phyloP scores from a whole-genome alignment of 2,329 filamentous ascomycete genomes.

The Alternaria consortialis region DNA sequence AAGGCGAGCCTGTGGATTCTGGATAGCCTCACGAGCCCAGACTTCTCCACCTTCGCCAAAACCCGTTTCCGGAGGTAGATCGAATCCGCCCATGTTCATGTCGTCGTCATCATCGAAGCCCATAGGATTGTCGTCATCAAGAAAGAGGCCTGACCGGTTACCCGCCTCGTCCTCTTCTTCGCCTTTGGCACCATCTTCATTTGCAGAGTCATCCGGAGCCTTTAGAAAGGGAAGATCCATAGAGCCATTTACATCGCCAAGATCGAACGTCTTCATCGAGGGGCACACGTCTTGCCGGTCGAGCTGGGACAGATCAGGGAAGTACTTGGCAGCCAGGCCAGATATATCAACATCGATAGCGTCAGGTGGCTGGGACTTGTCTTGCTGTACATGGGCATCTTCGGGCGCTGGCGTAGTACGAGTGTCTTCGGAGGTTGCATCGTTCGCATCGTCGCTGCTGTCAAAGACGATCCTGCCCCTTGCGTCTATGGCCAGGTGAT shows the following conservation, averaged over 20 bases:
- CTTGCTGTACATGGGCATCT: constrained; percentile 42
- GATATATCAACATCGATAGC: constrained; percentile 81
- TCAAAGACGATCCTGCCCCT: constrained; percentile 96
- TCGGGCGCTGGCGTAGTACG: constrained; percentile 57
- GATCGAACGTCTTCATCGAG: constrained; percentile 90
- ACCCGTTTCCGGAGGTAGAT: constrained; percentile 72
- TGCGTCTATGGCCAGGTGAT: constrained; percentile 94
- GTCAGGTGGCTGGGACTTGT: constrained; percentile 55
- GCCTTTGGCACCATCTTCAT: constrained; percentile 65
- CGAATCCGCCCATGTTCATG: constrained; percentile 68
- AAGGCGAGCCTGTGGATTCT: constrained; percentile 85
- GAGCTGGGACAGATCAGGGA: constrained; percentile 78
- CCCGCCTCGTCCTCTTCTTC: constrained; percentile 58
- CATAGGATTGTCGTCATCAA: constrained; percentile 84
- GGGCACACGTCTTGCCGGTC: constrained; percentile 93
- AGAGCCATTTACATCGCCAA: constrained; percentile 84
- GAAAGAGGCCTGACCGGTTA: constrained; percentile 80
- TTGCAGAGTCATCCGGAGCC: constrained; percentile 84
- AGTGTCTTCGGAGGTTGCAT: constrained; percentile 59
- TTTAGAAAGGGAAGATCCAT: constrained; percentile 93
- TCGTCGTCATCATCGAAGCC: constrained; percentile 77
- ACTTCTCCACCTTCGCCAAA: constrained; percentile 97
- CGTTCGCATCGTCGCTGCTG: constrained; percentile 85
- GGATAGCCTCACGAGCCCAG: constrained; percentile 89
- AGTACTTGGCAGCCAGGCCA: constrained; percentile 80